These are phyloP conservation scores for Paramecium pentaurelia DNA, from an alignment of 73 alveolate genomes.

Conservation along the genomic window DNA sequence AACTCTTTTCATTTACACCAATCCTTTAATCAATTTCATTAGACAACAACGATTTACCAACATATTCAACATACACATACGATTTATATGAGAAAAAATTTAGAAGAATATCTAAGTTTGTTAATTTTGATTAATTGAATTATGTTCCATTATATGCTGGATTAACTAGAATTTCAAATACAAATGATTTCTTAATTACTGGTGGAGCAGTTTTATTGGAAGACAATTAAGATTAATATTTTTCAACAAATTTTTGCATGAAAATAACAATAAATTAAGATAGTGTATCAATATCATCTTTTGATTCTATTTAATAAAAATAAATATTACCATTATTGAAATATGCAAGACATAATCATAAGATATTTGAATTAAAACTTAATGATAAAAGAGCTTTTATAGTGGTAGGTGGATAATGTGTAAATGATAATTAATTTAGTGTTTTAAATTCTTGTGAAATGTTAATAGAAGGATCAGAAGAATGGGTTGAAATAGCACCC, in stretches of 20 bases:
- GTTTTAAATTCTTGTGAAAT: neutral
- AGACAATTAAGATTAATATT: neutral
- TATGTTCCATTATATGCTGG: neutral
- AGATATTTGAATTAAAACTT: neutral
- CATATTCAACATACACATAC: neutral
- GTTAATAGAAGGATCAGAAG: neutral
- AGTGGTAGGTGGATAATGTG: neutral
- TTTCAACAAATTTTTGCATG: neutral
- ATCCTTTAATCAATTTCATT: neutral
- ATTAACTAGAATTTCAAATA: neutral
- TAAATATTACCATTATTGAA: neutral
- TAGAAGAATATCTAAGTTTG: neutral
- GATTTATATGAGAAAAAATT: neutral
- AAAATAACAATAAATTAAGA: neutral
- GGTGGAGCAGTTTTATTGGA: neutral
- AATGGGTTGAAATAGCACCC: neutral
- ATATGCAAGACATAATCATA: constrained; percentile 5
- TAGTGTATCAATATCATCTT: neutral
- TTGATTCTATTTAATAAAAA: neutral
- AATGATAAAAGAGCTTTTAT: neutral
- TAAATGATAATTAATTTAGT: neutral
- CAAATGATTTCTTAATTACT: neutral
- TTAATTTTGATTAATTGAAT: neutral
- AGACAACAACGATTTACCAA: neutral
- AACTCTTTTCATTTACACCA: neutral